Conservation (phyloP, 805 yeast species). For the Yarrowia phangngaensis region DNA sequence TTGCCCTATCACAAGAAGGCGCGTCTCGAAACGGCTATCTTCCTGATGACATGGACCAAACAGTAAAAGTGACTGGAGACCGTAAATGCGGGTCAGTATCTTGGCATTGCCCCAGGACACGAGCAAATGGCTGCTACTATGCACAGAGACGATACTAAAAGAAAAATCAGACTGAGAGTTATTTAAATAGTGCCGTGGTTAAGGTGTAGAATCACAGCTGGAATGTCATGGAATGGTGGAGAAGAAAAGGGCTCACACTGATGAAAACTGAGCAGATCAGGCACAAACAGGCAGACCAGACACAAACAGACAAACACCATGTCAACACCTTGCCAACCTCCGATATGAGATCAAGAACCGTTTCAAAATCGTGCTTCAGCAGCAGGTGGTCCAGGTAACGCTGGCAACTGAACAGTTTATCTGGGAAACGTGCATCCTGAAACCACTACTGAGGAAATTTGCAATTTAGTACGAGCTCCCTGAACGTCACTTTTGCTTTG, state of each 20-base stretch:
- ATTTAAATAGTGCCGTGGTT: too few species aligned
- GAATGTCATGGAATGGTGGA: too few species aligned
- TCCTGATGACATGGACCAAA: slow-evolving; percentile 61
- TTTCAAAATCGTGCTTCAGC: too few species aligned
- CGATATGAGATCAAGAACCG: too few species aligned
- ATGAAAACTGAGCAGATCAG: too few species aligned
- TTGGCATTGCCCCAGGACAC: slow-evolving; percentile 86
- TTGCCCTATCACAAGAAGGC: slow-evolving; percentile 74
- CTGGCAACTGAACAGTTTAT: slow-evolving; percentile 91
- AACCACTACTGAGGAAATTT: slow-evolving; percentile 84
- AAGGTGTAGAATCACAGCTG: too few species aligned
- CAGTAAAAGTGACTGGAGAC: slow-evolving; percentile 71
- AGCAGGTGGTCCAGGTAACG: slow-evolving; percentile 87
- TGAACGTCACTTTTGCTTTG: slow-evolving; percentile 88
- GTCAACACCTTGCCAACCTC: too few species aligned
- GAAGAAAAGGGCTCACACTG: too few species aligned
- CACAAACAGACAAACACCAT: too few species aligned
- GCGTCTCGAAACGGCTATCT: slow-evolving; percentile 92
- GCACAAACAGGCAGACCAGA: too few species aligned
- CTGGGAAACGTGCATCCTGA: slow-evolving; percentile 87
- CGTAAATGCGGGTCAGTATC: slow-evolving; percentile 82
- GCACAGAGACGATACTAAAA: slow-evolving; percentile 50
- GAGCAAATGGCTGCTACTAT: slow-evolving; percentile 74
- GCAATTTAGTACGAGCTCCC: slow-evolving; percentile 94
- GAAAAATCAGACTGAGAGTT: too few species aligned